phyloP scores from a whole-genome alignment of 73 alveolate species.

The Paramecium caudatum region DNA sequence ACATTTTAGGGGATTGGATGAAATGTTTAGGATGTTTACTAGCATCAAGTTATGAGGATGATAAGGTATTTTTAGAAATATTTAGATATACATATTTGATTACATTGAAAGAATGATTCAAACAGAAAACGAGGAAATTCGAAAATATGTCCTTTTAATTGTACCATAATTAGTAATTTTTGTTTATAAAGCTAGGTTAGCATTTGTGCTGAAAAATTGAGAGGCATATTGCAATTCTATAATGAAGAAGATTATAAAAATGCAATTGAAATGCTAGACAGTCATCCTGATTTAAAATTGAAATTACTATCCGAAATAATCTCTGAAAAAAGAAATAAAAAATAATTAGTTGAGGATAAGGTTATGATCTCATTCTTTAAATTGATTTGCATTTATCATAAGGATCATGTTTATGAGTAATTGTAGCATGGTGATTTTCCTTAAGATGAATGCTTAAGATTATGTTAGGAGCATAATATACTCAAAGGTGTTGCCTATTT shows the following conservation, averaged over 20 bases:
- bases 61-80: not conserved
- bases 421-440: conserved; percentile 50
- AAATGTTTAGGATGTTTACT: not conserved
- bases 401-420: conserved; percentile 50
- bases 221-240: not conserved
- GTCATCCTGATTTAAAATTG: conserved; percentile 61
- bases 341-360: conserved; percentile 31
- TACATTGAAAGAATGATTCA: not conserved
- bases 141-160: not conserved
- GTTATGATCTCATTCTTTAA: conserved; percentile 37
- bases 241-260: conserved; percentile 45
- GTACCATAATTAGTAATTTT: not conserved
- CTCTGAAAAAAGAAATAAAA: conserved; percentile 35
- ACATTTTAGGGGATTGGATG: not conserved
- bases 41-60: not conserved
- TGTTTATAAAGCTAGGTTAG: not conserved
- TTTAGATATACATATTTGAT: conserved; percentile 1
- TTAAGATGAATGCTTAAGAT: conserved; percentile 49
- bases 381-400: conserved; percentile 48
- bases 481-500: conserved; percentile 36
- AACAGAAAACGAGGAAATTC: not conserved
- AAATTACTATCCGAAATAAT: conserved; percentile 40
- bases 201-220: conserved; percentile 55
- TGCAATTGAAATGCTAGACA: conserved; percentile 26
- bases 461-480: conserved; percentile 7